Evolutionary conservation across 2,329 filamentous ascomycete genomes (phyloP).

Genomic region (Curvularia hawaiiensis): DNA sequence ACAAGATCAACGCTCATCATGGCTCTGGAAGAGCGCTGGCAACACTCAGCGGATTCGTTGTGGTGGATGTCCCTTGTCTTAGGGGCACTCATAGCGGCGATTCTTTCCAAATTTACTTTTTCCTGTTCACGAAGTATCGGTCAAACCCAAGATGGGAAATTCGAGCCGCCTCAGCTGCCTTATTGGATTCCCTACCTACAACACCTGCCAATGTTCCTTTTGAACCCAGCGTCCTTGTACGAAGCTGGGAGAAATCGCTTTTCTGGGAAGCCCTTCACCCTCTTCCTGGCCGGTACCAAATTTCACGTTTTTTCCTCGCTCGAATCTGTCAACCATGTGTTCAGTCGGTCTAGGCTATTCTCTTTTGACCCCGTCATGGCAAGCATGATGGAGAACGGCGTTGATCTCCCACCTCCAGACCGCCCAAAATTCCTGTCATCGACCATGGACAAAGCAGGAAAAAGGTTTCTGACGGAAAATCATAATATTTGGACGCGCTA

Average conservation of each 20-base stretch:
- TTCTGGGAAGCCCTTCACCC: slow-evolving; percentile 2
- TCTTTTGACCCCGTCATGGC: slow-evolving; percentile 4
- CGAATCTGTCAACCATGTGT: neutral
- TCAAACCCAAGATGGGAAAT: neutral
- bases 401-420: neutral
- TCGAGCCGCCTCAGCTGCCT: neutral
- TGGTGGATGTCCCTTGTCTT: neutral
- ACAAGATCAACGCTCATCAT: neutral
- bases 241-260: neutral
- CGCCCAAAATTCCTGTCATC: neutral
- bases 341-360: slow-evolving; percentile 1
- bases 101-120: neutral
- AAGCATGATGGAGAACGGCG: slow-evolving; percentile 5
- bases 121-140: neutral
- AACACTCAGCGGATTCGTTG: neutral
- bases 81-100: neutral
- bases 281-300: neutral
- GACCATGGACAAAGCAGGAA: neutral
- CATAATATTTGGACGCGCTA: slow-evolving; percentile 1
- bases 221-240: neutral
- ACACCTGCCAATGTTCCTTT: neutral
- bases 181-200: neutral
- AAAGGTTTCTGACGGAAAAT: neutral
- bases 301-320: slow-evolving; percentile 1
- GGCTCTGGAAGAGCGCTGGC: neutral